These are phyloP conservation scores for Globisporangium camurandrum DNA, from an alignment of 352 stramenopile species.

Conservation along the genomic window DNA sequence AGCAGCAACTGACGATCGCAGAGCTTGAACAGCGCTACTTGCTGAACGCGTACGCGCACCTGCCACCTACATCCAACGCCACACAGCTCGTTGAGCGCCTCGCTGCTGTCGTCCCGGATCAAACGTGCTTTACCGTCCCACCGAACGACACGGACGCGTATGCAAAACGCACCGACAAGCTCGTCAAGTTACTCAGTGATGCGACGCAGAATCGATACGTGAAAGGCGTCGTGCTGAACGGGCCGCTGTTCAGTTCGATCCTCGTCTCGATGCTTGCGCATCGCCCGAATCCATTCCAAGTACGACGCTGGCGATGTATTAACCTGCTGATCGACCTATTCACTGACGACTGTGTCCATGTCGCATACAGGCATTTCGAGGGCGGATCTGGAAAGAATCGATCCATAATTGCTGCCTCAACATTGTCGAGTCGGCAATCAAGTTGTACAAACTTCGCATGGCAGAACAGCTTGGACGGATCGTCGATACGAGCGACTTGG, in stretches of 20 bases:
- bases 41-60: slow-evolving; percentile 29
- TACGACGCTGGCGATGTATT: slow-evolving; percentile 5
- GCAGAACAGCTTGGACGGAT: slow-evolving; percentile 51
- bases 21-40: slow-evolving; percentile 59
- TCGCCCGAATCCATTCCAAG: slow-evolving; percentile 56
- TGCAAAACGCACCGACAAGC: slow-evolving; percentile 59
- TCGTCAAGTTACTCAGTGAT: slow-evolving; percentile 42
- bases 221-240: slow-evolving; percentile 66
- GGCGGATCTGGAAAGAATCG: slow-evolving; percentile 64
- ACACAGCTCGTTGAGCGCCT: slow-evolving; percentile 36
- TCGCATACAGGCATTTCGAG: slow-evolving; percentile 40
- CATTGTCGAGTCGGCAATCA: slow-evolving; percentile 69
- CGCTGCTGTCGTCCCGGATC: slow-evolving; percentile 38
- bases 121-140: slow-evolving; percentile 47
- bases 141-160: slow-evolving; percentile 29
- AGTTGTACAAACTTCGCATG: slow-evolving; percentile 76
- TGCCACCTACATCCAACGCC: slow-evolving; percentile 17
- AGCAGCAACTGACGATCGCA: slow-evolving; percentile 41
- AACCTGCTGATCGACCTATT: neutral
- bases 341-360: neutral
- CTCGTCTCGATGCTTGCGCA: slow-evolving; percentile 71
- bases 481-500: slow-evolving; percentile 64
- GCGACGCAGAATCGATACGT: slow-evolving; percentile 59
- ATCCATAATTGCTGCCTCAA: slow-evolving; percentile 80
- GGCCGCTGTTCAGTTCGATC: slow-evolving; percentile 57